Base-by-base conservation (phyloP, 202 grass and related monocot species). In the Brachypodium distachyon region DNA sequence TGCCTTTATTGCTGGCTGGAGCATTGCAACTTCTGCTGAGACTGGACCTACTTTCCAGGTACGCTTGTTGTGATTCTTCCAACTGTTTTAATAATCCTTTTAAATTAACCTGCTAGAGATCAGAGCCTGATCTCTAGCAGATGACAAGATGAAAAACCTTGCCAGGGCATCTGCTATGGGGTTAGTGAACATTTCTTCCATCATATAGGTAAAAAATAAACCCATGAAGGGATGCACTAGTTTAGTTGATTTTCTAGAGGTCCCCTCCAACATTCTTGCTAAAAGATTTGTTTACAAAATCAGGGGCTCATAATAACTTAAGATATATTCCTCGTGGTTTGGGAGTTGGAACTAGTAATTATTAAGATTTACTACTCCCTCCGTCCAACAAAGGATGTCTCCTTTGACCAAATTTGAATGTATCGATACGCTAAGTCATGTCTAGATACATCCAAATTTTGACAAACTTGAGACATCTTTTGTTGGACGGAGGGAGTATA, bases 1-100 rank as follows among this genome's bases (percentile, higher is more conserved):
- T 80, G 70, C 37, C 50, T 97, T 97, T 82, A 78, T 94, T 75
- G 91, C 83, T 22, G 88, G 81, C 39, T 97, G 94, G 94, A 97
- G 94, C 73, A 86, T 97, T 29, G 79, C 77, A 18, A 90, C 81
- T 41, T 97, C 94, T 26, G 84, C 90, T 47, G 86, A 94, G 56
- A 87, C 76, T 82, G 94, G 88, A 5, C 94, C 94, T 66, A 74
- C 91, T 42, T 97, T 97, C 77, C 94, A 97, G 84, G 94, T 97
- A 92, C 80, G 47, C 12, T 81, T 18, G 3, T 3, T 21, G 74
- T 70, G 48, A 25, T 40, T 47, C n/a, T n/a, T n/a, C 7, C 9
- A 43, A 33, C 28, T 6, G n/a, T 60, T 76, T 41, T 6, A 67
- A 51, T 9, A 23, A 27, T 28, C 7, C 29, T n/a, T n/a, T n/a